phyloP scores from a whole-genome alignment of 2,329 filamentous ascomycete species.

The Colletotrichum lini region DNA sequence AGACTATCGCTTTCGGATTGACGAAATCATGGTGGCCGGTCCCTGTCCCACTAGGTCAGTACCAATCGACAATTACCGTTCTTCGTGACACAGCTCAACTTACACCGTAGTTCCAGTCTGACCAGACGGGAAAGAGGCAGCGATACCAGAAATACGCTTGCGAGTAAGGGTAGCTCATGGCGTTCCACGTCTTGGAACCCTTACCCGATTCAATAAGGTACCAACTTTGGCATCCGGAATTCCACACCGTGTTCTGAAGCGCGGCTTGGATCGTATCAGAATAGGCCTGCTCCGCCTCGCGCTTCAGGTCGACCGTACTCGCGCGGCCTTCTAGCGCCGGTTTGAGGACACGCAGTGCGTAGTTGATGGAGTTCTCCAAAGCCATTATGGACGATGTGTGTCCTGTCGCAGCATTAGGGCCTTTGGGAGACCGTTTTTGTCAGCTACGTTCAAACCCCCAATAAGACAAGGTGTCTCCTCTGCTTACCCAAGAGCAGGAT shows the following conservation, averaged over 20 bases:
- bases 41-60: constrained; percentile 5
- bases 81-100: constrained; percentile 35
- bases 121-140: constrained; percentile 53
- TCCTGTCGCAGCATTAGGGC: constrained; percentile 74
- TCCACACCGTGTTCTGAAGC: constrained; percentile 51
- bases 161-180: constrained; percentile 53
- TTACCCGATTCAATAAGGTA: constrained; percentile 48
- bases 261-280: constrained; percentile 51
- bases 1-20: background rate
- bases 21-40: background rate
- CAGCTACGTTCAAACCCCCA: background rate
- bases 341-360: constrained; percentile 70
- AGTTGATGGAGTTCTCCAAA: constrained; percentile 73
- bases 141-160: constrained; percentile 54
- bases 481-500: constrained; percentile 68
- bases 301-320: constrained; percentile 50
- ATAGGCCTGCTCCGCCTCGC: constrained; percentile 53
- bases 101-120: constrained; percentile 53
- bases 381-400: constrained; percentile 73
- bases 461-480: no score
- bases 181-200: constrained; percentile 50
- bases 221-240: constrained; percentile 54
- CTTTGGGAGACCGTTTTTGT: background rate
- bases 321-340: constrained; percentile 55
- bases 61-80: background rate